Base-by-base conservation (phyloP, 441 rosid species). In the Gossypium laxum region DNA sequence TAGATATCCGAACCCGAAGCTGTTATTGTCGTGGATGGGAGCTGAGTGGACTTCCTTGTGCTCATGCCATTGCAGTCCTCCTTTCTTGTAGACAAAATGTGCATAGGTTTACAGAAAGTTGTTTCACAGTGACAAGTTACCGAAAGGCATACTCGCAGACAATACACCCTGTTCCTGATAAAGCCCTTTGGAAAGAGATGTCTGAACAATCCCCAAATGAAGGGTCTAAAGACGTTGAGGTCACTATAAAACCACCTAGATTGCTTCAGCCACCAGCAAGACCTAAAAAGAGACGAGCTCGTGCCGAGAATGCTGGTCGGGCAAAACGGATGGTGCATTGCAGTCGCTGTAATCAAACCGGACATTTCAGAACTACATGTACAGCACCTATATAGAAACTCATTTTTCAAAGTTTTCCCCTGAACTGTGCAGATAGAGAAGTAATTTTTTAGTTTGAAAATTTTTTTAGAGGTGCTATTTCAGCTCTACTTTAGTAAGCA, bases 321-420 rank as follows among this genome's bases (percentile, higher is more conserved):
- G 77, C 56, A 11, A 86, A 84, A 73, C 77, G 90, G 71, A 80
- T 73, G 30, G 88, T 86, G 78, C 82, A 85, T 52, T 86, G 88
- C 72, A 86, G 90, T 74, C 81, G 90, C 47, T 86, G 90, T 77
- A 77, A 81, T 77, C 84, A 86, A 73, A 78, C 87, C 2, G 90
- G 90, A 24, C 90, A 86, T 84, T 86, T 86, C 74, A 83, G 90
- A 78, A 86, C 85, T 17, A 86, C 89, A 28, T 86, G 89, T 80
- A 79, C 88, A 69, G 80, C 88, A 22, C 88, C 90, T 51, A 80
- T 78, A 57, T 81, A 81, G 74, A 68, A 62, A 66, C 64, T 52
- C 18, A 21, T 19, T 12, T 64, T 64, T 43, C 69, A 64, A 41
- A 26, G 38, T 18, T 70, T 28, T 22, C 38, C 38, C 38, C 38